Evolutionary conservation across 2,329 filamentous ascomycete genomes (phyloP).

Genomic region (Trichoderma aggressivum): DNA sequence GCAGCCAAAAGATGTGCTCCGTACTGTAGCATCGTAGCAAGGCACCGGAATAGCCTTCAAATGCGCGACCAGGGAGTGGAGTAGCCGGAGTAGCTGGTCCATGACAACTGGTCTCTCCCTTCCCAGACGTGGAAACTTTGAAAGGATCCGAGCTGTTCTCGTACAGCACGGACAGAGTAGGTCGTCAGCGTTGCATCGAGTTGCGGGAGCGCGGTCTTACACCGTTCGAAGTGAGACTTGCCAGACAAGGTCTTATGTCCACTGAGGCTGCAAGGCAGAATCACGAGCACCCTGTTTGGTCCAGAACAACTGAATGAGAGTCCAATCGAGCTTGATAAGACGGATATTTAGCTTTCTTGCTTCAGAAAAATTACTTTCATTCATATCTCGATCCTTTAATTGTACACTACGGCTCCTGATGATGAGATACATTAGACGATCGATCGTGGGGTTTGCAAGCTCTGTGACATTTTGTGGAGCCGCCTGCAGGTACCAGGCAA

Average conservation of each 20-base stretch:
- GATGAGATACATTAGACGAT: not conserved
- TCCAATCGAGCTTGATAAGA: not conserved
- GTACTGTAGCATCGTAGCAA: not conserved
- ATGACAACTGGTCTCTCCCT: not conserved
- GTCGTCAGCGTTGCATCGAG: not conserved
- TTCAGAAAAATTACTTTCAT: not conserved
- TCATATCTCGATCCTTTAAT: not conserved
- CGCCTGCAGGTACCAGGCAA: not conserved
- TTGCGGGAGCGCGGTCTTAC: not conserved
- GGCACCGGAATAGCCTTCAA: not conserved
- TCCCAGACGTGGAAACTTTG: not conserved
- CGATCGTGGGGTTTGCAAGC: not conserved
- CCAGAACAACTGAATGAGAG: not conserved
- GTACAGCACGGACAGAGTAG: not conserved
- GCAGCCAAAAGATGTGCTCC: not conserved
- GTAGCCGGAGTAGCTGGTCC: not conserved
- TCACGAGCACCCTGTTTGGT: not conserved
- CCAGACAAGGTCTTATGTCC: not conserved
- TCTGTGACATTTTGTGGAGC: not conserved
- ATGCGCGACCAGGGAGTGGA: not conserved
- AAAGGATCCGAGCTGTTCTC: not conserved
- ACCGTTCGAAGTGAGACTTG: not conserved
- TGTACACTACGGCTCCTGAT: not conserved
- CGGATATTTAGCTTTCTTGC: not conserved
- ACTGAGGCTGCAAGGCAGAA: not conserved